Evolutionary conservation across 106 monocot genomes (phyloP).

Genomic region (Dendrobium nobile): DNA sequence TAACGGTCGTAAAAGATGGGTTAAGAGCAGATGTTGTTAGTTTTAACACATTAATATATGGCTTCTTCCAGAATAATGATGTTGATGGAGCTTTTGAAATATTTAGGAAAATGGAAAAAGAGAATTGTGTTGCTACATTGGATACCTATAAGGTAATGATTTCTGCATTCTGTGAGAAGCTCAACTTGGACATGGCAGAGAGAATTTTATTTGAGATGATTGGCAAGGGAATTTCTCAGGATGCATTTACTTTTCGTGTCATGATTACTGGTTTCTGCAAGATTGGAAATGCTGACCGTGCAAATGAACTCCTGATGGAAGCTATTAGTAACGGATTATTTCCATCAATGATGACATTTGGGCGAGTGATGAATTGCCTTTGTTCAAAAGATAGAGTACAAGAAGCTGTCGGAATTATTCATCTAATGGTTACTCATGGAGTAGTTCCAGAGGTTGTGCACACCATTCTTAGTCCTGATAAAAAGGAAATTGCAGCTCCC

Average conservation of each 20-base stretch:
- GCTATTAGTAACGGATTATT: conserved; percentile 43
- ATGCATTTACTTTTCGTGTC: conserved; percentile 66
- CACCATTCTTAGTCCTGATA: conserved; percentile 72
- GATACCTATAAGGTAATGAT: conserved; percentile 81
- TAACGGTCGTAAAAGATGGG: conserved; percentile 57
- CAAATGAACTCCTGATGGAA: conserved; percentile 40
- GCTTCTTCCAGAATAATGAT: conserved; percentile 66
- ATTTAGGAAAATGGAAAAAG: conserved; percentile 46
- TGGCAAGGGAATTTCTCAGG: conserved; percentile 30
- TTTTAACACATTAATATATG: conserved; percentile 79
- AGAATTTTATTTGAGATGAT: conserved; percentile 72
- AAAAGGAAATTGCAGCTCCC: conserved; percentile 82
- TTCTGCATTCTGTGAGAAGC: conserved; percentile 44
- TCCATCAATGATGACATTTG: conserved; percentile 75
- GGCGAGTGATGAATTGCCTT: conserved; percentile 57
- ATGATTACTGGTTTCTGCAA: conserved; percentile 66
- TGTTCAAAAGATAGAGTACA: conserved; percentile 25
- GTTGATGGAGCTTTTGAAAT: conserved; percentile 56
- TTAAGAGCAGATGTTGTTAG: conserved; percentile 64
- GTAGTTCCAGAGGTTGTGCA: conserved; percentile 65
- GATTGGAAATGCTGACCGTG: conserved; percentile 45
- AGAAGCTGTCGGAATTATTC: conserved; percentile 65
- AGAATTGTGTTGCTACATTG: conserved; percentile 30
- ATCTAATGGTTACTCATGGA: conserved; percentile 52
- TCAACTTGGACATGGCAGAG: conserved; percentile 51